Evolutionary conservation across 2,329 filamentous ascomycete genomes (phyloP), one percentile per base, ranked within the genome.

Genomic region (Colletotrichum graminicola): DNA sequence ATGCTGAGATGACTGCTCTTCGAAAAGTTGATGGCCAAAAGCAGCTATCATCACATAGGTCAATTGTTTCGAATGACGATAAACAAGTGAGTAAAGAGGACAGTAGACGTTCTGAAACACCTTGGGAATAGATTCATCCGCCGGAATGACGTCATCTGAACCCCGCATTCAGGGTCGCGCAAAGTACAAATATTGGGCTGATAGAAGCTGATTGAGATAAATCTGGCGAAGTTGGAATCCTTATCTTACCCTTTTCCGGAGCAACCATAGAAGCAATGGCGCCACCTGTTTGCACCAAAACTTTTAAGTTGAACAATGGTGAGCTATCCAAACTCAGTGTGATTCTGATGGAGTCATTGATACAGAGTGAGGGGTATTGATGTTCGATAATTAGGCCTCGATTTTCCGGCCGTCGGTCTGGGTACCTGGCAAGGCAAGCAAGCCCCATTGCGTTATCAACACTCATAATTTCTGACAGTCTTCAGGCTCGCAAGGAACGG

Each of bases 371-470:
- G 8, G 12, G 29, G 14, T 4, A 23, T 41, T 23, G n/a, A 45
- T 3, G 1, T 11, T 16, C 10, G 16, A 14, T 36, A 5, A 23
- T 2, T 23, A 74, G 73, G 73, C 26, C 55, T 57, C 23, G 71
- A 67, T 12, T 56, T 76, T 39, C 73, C 74, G 4, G 75, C 76
- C 41, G 76, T 77, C 10, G 76, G 76, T 32, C 66, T 77, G 18
- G 76, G 76, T 55, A 77, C 76, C 34, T 77, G 76, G 76, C 76
- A 77, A 62, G 76, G 76, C 75, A 70, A 57, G 61, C 23, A 55
- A 29, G 2, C 14, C n/a, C 12, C 14, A 16, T 23, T 34, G 32
- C 10, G 26, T 12, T 8, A 34, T 12, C 8, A 29, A 8, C 3
- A 3, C 8, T 12, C 21, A 26, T 49, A 3, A n/a, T 36, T 39